Conservation (phyloP, 1,139 yeast species). For the Suhomyces guaymorum region DNA sequence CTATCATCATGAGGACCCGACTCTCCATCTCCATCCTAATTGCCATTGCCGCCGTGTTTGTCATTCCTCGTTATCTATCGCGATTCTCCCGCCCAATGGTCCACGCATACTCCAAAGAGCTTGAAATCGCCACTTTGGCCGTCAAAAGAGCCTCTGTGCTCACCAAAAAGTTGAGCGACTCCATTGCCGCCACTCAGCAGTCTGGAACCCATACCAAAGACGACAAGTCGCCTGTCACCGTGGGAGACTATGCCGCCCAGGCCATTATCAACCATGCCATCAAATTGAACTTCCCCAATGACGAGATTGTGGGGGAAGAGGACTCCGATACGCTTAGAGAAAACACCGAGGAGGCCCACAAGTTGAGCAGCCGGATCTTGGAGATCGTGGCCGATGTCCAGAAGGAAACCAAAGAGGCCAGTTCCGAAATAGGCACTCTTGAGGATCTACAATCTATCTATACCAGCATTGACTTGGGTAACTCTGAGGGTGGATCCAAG, state of each 20-base stretch:
- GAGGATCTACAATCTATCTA: conserved; percentile 51
- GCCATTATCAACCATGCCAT: conserved; percentile 88
- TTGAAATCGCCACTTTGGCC: conserved; percentile 79
- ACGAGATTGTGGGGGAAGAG: conserved; percentile 93
- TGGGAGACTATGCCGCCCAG: conserved; percentile 96
- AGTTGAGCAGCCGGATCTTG: conserved; percentile 46
- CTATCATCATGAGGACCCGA: conserved; percentile 10
- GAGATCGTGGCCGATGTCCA: conserved; percentile 52
- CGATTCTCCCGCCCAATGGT: conserved; percentile 11
- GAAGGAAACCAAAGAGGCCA: conserved; percentile 25
- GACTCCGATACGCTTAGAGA: conserved; percentile 67
- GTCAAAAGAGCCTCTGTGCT: conserved; percentile 83
- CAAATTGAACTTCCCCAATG: conserved; percentile 73
- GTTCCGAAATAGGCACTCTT: conserved; percentile 42
- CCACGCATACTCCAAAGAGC: conserved; percentile 53
- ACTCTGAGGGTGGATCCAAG: conserved; percentile 68
- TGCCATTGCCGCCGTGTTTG: conserved; percentile 9
- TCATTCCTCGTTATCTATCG: conserved; percentile 1
- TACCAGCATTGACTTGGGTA: conserved; percentile 74
- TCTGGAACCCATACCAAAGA: conserved; percentile 73
- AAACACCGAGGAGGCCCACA: conserved; percentile 36
- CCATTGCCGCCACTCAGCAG: conserved; percentile 58
- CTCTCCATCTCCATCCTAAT: conserved; percentile 2
- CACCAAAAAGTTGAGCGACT: conserved; percentile 70
- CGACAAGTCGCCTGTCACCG: conserved; percentile 93